These are phyloP conservation scores for Emergomyces orientalis DNA, from an alignment of 2,329 filamentous ascomycete species.

Conservation along the genomic window DNA sequence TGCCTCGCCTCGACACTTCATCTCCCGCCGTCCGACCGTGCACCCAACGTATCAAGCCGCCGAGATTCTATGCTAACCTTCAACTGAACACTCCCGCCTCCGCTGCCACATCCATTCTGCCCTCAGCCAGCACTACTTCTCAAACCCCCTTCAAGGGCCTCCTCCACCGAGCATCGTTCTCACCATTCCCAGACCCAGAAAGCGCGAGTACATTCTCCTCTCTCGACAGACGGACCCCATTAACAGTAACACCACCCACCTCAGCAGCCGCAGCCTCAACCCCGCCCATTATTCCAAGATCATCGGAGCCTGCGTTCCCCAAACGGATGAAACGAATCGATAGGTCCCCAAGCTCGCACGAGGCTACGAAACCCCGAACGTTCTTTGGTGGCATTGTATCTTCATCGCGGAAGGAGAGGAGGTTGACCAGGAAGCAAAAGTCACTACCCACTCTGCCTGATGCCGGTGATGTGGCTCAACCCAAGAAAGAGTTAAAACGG, in stretches of 20 bases:
- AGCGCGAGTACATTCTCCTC: neutral
- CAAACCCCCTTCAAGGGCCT: neutral
- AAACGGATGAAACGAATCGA: neutral
- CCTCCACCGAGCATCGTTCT: neutral
- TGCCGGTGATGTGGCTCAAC: neutral
- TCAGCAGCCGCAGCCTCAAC: neutral
- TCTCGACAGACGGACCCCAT: neutral
- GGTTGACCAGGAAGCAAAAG: neutral
- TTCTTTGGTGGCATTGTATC: neutral
- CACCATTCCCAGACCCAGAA: neutral
- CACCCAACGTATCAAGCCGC: neutral
- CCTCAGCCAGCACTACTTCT: neutral
- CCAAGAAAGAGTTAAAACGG: neutral
- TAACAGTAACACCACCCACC: neutral
- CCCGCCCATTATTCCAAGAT: neutral
- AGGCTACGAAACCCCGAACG: neutral
- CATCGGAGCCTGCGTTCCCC: neutral
- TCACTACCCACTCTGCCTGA: neutral
- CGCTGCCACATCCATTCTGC: neutral
- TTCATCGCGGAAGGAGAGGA: neutral
- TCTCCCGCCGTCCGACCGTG: neutral
- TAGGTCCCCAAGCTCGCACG: neutral
- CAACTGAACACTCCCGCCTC: neutral
- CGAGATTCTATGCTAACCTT: conserved; percentile 1
- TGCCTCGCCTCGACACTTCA: conserved; percentile 1